Conservation (phyloP, 805 yeast genomes). For the Suhomyces prunicola region DNA sequence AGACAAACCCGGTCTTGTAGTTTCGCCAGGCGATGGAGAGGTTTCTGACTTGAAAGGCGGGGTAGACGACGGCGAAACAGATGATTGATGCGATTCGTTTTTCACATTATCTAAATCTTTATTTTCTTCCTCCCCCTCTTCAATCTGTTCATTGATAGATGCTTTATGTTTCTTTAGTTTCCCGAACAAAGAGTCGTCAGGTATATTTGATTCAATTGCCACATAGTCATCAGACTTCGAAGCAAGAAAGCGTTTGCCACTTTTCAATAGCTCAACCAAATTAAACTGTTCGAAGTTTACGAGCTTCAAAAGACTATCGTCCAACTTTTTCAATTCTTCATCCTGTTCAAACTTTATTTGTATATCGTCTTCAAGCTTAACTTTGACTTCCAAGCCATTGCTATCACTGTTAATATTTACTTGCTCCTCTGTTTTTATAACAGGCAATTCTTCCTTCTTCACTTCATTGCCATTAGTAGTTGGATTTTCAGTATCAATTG, state of each 20-base stretch:
- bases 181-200: conserved; percentile 44
- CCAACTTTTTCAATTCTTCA: conserved; percentile 38
- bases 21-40: background rate
- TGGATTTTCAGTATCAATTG: conserved; percentile 3
- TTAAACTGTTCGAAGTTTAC: conserved; percentile 51
- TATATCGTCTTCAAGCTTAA: conserved; percentile 19
- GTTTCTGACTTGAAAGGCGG: conserved; percentile 14
- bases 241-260: conserved; percentile 59
- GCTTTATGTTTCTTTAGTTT: conserved; percentile 50
- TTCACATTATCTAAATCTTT: conserved; percentile 5
- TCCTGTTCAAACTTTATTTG: conserved; percentile 20
- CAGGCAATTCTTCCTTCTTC: conserved; percentile 12
- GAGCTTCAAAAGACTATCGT: conserved; percentile 40
- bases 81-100: conserved; percentile 9
- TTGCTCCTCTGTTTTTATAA: conserved; percentile 1
- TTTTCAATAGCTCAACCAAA: conserved; percentile 45
- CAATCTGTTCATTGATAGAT: conserved; percentile 24
- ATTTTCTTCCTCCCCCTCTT: conserved; percentile 10
- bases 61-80: conserved; percentile 16
- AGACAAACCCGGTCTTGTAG: conserved; percentile 12
- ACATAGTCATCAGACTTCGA: conserved; percentile 31
- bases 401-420: background rate
- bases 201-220: conserved; percentile 27
- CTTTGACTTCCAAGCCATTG: conserved; percentile 7
- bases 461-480: conserved; percentile 7